phyloP scores from a whole-genome alignment of 495 filamentous ascomycete genomes.

The Mytilinidion resinicola region DNA sequence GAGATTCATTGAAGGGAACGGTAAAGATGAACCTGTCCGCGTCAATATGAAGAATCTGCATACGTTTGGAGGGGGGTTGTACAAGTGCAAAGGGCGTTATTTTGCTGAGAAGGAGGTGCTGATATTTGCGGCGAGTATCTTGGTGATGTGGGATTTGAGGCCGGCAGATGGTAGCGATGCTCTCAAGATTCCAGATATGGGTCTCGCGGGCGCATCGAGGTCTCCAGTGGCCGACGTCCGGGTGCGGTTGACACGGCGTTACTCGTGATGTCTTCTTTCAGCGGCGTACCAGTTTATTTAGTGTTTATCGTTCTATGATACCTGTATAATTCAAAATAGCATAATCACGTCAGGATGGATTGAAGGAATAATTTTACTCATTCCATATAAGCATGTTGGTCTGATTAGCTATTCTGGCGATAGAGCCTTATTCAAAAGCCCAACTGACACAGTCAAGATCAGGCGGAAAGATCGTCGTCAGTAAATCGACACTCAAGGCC shows the following conservation, averaged over 20 bases:
- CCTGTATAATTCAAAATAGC: no score
- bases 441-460: no score
- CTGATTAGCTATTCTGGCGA: no score
- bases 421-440: no score
- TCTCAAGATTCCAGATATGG: conserved; percentile 8
- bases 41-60: conserved; percentile 13
- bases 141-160: conserved; percentile 13
- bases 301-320: no score
- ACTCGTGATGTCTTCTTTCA: background rate
- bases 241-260: conserved; percentile 8
- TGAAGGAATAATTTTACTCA: no score
- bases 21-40: background rate
- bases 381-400: no score
- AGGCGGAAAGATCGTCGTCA: no score
- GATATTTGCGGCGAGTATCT: conserved; percentile 10
- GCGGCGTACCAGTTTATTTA: no score
- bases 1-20: conserved; percentile 7
- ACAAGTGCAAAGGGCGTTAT: conserved; percentile 16
- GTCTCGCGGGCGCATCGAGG: conserved; percentile 4
- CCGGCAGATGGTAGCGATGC: conserved; percentile 1
- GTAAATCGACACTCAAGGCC: no score
- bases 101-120: conserved; percentile 16
- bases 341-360: no score
- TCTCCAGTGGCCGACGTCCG: conserved; percentile 5
- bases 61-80: conserved; percentile 10